Evolutionary conservation across 2,329 filamentous ascomycete species (phyloP).

Genomic region (Calonectria crousiana): DNA sequence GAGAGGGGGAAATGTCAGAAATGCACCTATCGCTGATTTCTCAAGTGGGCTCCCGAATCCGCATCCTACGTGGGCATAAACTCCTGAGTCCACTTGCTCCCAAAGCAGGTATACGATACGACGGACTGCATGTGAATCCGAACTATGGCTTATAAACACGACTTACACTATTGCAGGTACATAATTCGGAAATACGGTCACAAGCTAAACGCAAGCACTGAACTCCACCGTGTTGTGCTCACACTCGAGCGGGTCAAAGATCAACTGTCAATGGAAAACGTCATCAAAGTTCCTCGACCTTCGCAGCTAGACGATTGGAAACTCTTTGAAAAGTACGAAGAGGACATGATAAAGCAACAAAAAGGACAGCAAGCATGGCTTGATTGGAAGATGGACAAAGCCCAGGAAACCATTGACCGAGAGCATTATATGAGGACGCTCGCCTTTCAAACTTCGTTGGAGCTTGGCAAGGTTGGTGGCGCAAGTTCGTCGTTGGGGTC

Average conservation of each 20-base stretch:
- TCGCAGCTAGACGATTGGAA: constrained; percentile 70
- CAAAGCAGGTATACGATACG: constrained; percentile 65
- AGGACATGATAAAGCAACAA: constrained; percentile 53
- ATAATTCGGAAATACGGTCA: constrained; percentile 60
- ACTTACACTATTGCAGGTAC: constrained; percentile 54
- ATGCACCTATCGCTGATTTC: constrained; percentile 64
- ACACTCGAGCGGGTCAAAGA: constrained; percentile 58
- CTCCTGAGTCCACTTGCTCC: constrained; percentile 66
- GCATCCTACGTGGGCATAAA: constrained; percentile 64
- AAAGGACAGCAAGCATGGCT: constrained; percentile 55
- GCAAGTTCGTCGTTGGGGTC: neutral
- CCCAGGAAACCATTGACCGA: constrained; percentile 44
- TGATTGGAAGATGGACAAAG: constrained; percentile 55
- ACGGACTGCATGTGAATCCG: constrained; percentile 63
- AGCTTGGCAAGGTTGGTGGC: constrained; percentile 29
- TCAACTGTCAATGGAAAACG: constrained; percentile 57
- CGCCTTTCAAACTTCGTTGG: constrained; percentile 42
- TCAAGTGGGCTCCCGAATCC: constrained; percentile 62
- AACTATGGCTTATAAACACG: neutral
- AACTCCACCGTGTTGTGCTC: constrained; percentile 58
- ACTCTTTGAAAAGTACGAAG: constrained; percentile 61
- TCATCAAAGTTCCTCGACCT: constrained; percentile 62
- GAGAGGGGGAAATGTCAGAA: constrained; percentile 56
- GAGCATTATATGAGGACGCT: constrained; percentile 45
- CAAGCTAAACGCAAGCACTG: constrained; percentile 44